Evolutionary conservation across 1,284 basidiomycete genomes (phyloP).

Genomic region (Ganoderma resinaceum): DNA sequence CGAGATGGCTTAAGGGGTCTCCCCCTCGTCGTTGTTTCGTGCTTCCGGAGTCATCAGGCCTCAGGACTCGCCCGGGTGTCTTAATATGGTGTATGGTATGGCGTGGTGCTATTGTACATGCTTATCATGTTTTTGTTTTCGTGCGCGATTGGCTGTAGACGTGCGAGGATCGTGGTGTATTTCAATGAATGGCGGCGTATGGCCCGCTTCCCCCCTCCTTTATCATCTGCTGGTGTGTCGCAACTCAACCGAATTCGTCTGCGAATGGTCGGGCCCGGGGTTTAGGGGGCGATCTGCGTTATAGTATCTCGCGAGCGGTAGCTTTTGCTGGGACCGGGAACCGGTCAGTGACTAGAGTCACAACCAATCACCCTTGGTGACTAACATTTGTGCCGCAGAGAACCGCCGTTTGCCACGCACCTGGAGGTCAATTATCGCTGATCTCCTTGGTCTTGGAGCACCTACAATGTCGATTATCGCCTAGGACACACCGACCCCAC

Average conservation of each 20-base stretch:
- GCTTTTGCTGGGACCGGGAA: too few species aligned
- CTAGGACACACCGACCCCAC: too few species aligned
- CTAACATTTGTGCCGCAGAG: too few species aligned
- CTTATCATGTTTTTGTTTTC: neutral
- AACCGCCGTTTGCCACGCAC: too few species aligned
- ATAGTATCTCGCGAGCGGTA: too few species aligned
- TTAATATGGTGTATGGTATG: slow-evolving; percentile 6
- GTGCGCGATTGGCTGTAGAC: neutral
- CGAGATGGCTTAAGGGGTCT: slow-evolving; percentile 52
- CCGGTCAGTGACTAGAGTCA: too few species aligned
- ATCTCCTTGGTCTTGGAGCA: too few species aligned
- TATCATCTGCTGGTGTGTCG: neutral
- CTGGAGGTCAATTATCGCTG: too few species aligned
- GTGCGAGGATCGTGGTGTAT: neutral
- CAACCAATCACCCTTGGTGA: too few species aligned
- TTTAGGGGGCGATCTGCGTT: neutral
- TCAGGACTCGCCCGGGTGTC: slow-evolving; percentile 5
- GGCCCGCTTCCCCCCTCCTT: neutral
- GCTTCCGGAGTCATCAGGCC: slow-evolving; percentile 1
- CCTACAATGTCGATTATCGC: too few species aligned
- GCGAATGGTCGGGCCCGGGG: neutral
- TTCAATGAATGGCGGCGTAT: neutral
- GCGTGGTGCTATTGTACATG: slow-evolving; percentile 8
- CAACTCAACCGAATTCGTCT: neutral
- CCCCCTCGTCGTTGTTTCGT: neutral